Conservation (phyloP, 129 eudicot genomes). For the Glebionis coronaria region DNA sequence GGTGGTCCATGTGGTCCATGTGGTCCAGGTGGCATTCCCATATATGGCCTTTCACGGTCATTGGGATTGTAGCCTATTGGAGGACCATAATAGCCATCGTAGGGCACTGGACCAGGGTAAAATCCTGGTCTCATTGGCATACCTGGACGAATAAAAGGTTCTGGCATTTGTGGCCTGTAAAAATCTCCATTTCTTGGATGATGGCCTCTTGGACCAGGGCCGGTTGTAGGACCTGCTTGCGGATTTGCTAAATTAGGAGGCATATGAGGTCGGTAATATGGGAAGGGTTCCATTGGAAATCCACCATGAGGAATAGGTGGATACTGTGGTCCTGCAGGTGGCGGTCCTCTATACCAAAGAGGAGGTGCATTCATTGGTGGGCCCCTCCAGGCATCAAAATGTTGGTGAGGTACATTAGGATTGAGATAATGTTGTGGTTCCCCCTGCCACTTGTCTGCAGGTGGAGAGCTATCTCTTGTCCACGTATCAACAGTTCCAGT, state of each 20-base stretch:
- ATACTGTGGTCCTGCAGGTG: constrained; percentile 71
- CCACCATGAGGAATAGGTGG: constrained; percentile 73
- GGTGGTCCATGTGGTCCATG: constrained; percentile 64
- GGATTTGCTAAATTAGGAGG: constrained; percentile 69
- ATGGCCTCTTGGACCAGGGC: constrained; percentile 72
- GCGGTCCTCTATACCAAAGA: constrained; percentile 87
- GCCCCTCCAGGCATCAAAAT: constrained; percentile 87
- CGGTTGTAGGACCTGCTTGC: constrained; percentile 63
- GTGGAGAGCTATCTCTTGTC: constrained; percentile 59
- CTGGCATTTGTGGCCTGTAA: constrained; percentile 70
- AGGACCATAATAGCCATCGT: constrained; percentile 84
- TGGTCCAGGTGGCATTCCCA: constrained; percentile 81
- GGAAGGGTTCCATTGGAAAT: constrained; percentile 83
- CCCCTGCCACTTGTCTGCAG: constrained; percentile 74
- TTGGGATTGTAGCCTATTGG: constrained; percentile 80
- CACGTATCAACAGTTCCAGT: constrained; percentile 53
- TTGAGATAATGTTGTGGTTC: constrained; percentile 59
- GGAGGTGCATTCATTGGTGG: constrained; percentile 75
- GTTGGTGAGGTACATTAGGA: constrained; percentile 71
- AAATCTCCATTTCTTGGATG: constrained; percentile 78
- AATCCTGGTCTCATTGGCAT: constrained; percentile 88
- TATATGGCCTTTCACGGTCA: constrained; percentile 69
- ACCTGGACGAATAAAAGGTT: constrained; percentile 68
- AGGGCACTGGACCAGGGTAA: constrained; percentile 78
- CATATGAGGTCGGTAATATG: constrained; percentile 81